These are phyloP conservation scores for Eucalyptus victrix DNA, from an alignment of 345 rosid genomes.

Conservation along the genomic window DNA sequence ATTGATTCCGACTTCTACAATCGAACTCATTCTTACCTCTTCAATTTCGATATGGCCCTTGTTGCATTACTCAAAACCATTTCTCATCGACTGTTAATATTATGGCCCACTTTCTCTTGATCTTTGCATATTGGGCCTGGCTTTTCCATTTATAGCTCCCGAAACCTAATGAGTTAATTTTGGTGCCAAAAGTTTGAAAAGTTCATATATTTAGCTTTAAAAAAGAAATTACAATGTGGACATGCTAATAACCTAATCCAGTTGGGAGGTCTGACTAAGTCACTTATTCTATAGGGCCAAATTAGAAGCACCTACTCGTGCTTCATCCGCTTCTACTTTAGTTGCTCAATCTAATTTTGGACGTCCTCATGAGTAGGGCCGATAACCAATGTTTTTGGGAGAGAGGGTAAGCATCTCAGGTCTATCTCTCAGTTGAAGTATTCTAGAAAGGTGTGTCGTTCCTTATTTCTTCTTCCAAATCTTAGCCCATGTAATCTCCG, in stretches of 20 bases:
- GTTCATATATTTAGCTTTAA: no score
- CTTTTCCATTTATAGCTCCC: no score
- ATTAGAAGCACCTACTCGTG: not conserved
- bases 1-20: rapidly evolving
- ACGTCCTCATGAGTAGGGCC: not conserved
- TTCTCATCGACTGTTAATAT: no score
- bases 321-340: not conserved
- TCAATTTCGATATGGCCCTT: no score
- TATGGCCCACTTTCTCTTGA: no score
- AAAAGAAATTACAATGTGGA: not conserved
- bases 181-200: no score
- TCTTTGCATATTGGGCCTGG: no score
- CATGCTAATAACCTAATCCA: not conserved
- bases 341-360: not conserved
- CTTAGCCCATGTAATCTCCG: not conserved
- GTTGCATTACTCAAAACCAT: no score
- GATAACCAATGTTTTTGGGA: not conserved
- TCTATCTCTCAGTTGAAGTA: not conserved
- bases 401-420: not conserved
- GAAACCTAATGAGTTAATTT: no score
- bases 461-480: not conserved
- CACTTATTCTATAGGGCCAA: not conserved
- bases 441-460: not conserved
- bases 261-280: not conserved
- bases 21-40: no score